Percentiles rank a stretch among this genome's conserved stretches.
phyloP scores from a whole-genome alignment of 805 yeast genomes.

The Candida nanaspora region DNA sequence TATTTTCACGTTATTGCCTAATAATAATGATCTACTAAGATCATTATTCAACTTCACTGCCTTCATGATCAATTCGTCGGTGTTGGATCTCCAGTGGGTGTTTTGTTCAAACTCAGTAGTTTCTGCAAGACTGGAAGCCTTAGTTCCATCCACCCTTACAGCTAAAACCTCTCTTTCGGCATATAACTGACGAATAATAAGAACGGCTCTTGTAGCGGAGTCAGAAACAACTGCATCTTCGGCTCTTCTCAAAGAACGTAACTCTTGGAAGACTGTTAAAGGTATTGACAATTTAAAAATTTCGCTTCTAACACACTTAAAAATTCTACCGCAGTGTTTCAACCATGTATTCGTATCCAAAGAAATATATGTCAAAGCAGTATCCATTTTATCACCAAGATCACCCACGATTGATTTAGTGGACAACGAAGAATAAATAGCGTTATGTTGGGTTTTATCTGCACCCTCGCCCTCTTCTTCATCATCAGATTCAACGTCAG shows the following conservation, averaged over 20 bases:
- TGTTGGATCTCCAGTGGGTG: slow-evolving; percentile 63
- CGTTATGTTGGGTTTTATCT: background rate
- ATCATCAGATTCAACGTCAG: slow-evolving; percentile 27
- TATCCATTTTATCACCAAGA: slow-evolving; percentile 52
- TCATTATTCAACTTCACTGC: slow-evolving; percentile 32
- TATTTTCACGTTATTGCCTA: slow-evolving; percentile 18
- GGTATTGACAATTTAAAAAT: slow-evolving; percentile 61
- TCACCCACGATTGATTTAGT: slow-evolving; percentile 28
- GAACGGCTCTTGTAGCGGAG: slow-evolving; percentile 75
- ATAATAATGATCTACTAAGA: slow-evolving; percentile 18
- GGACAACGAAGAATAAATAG: background rate
- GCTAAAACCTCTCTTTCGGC: slow-evolving; percentile 49
- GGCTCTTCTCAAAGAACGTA: slow-evolving; percentile 62
- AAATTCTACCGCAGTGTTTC: slow-evolving; percentile 71
- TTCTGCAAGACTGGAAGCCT: slow-evolving; percentile 62
- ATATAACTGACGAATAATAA: slow-evolving; percentile 62
- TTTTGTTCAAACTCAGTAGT: slow-evolving; percentile 69
- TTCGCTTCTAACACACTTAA: slow-evolving; percentile 55
- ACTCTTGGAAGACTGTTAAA: slow-evolving; percentile 69
- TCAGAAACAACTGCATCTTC: slow-evolving; percentile 69
- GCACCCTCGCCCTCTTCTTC: slow-evolving; percentile 7
- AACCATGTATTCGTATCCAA: slow-evolving; percentile 78
- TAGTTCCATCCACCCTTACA: slow-evolving; percentile 61
- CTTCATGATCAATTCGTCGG: slow-evolving; percentile 61
- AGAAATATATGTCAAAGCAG: slow-evolving; percentile 48